phyloP scores from a whole-genome alignment of 164 flowering plant species.

The Tetrastigma voinierianum region DNA sequence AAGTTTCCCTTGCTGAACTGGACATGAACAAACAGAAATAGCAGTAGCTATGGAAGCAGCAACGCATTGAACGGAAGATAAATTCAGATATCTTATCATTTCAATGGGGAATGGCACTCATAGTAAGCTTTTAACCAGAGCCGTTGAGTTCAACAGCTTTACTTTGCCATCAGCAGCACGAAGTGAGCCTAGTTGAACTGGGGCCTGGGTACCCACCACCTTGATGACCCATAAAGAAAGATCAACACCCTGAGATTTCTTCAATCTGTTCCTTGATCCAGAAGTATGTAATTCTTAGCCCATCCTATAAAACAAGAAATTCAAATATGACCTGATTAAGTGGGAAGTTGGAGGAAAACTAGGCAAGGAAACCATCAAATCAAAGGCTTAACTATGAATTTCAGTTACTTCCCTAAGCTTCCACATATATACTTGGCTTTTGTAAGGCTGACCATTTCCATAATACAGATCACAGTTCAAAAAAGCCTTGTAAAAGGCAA shows the following conservation, averaged over 20 bases:
- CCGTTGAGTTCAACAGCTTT: conserved; percentile 19
- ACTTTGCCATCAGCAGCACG: conserved; percentile 97
- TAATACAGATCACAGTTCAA: no score
- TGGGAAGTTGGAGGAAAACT: no score
- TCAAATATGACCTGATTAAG: conserved; percentile 2
- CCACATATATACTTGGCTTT: no score
- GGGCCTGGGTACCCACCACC: conserved; percentile 97
- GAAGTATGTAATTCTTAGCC: conserved; percentile 84
- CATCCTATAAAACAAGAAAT: conserved; percentile 56
- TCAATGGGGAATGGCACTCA: no score
- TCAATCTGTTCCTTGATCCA: conserved; percentile 96
- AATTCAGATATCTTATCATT: no score
- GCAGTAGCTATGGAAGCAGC: neutral
- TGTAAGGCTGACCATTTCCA: no score
- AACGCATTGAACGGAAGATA: no score
- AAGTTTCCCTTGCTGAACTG: neutral
- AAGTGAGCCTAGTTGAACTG: conserved; percentile 93
- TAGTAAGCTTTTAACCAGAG: no score
- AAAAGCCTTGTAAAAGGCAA: neutral
- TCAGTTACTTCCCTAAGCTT: no score
- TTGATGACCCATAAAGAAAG: conserved; percentile 82
- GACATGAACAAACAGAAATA: neutral
- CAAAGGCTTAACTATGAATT: no score
- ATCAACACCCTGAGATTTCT: conserved; percentile 68
- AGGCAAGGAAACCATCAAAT: neutral